Conservation (phyloP, 345 rosid genomes). For the Erysimum cheiranthoides region DNA sequence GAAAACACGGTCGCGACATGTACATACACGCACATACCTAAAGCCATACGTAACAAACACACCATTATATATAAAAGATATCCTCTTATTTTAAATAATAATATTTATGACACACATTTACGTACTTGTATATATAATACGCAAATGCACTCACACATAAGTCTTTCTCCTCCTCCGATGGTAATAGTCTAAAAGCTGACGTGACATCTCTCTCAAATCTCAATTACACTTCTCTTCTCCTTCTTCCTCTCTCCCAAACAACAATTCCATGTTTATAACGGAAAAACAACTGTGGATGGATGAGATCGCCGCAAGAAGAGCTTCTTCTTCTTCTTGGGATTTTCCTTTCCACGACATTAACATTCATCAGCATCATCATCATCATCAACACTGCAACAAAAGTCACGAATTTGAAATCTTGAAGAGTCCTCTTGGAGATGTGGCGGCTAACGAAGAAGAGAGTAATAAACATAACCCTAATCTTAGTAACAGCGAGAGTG, state of each 20-base stretch:
- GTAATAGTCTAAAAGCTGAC: conserved; percentile 39
- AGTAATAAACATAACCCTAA: conserved; percentile 34
- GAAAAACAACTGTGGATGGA: conserved; percentile 45
- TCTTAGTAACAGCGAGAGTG: conserved; percentile 41
- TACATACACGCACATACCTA: conserved; percentile 45
- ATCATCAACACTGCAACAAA: conserved; percentile 37
- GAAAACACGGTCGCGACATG: conserved; percentile 48
- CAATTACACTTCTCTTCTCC: conserved; percentile 15
- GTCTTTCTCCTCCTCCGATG: conserved; percentile 31
- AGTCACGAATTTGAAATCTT: conserved; percentile 40
- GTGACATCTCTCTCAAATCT: conserved; percentile 40
- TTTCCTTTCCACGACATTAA: conserved; percentile 47
- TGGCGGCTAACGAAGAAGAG: conserved; percentile 24
- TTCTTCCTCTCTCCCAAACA: conserved; percentile 26
- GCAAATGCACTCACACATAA: conserved; percentile 29
- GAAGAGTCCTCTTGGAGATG: conserved; percentile 31
- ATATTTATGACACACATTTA: conserved; percentile 38
- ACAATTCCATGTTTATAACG: conserved; percentile 34
- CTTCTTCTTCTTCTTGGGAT: conserved; percentile 50
- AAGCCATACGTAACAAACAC: conserved; percentile 46
- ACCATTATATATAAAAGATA: conserved; percentile 26
- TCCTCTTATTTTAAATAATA: neutral
- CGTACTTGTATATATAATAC: conserved; percentile 36
- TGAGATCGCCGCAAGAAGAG: conserved; percentile 37
- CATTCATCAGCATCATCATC: conserved; percentile 25